Conservation (phyloP, 2,329 filamentous ascomycete genomes). For the Neopestalotiopsis sp. region DNA sequence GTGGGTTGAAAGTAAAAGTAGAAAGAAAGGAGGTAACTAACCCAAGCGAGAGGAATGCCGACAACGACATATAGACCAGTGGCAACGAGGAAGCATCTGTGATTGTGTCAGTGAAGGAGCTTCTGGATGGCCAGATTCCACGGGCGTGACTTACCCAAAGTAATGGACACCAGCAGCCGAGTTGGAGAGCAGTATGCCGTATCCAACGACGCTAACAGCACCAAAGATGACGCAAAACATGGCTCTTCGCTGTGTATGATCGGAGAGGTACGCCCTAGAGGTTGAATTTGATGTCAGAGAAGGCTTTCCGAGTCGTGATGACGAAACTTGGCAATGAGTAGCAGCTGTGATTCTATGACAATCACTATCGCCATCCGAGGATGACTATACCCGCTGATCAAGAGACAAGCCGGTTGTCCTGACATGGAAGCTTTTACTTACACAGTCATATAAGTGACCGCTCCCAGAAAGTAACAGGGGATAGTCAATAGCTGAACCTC, state of each 20-base stretch:
- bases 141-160: conserved; percentile 51
- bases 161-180: conserved; percentile 69
- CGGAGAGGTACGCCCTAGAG: conserved; percentile 64
- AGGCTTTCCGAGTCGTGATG: not conserved
- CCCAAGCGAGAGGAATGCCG: conserved; percentile 62
- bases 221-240: conserved; percentile 69
- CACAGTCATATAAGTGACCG: conserved; percentile 69
- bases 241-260: conserved; percentile 69
- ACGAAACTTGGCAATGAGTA: no score
- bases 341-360: no score
- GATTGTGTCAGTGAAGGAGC: not conserved
- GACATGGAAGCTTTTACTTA: no score
- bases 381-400: no score
- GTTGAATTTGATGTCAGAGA: not conserved
- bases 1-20: not conserved
- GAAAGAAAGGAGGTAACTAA: conserved; percentile 29
- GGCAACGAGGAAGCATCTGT: conserved; percentile 74
- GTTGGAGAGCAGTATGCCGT: conserved; percentile 69
- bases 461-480: conserved; percentile 77
- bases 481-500: conserved; percentile 79
- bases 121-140: not conserved
- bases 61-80: conserved; percentile 71
- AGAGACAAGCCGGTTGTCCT: no score
- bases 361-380: no score
- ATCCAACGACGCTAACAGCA: conserved; percentile 68